Conservation (phyloP, 345 rosid genomes). For the Eucalyptus tenuipes region DNA sequence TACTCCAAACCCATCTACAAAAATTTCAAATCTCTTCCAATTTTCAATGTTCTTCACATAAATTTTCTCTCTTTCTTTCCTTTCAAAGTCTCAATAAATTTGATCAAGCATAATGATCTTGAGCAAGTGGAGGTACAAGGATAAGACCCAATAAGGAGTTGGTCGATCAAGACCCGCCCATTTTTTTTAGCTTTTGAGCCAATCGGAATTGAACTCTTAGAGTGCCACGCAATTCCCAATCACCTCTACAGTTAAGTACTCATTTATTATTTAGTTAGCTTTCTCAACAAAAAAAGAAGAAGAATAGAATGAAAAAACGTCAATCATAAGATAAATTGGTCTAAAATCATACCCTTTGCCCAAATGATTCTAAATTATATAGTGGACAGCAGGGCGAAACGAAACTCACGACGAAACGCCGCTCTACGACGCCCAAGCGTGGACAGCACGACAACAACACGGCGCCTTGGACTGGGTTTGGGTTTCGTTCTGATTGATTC, state of each 20-base stretch:
- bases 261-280: background rate
- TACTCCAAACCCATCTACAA: no score
- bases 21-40: background rate
- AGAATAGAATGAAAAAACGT: no score
- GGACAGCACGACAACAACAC: background rate
- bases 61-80: no score
- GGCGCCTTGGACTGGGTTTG: no score
- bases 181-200: background rate
- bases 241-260: background rate
- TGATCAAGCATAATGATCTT: no score
- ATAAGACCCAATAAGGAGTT: background rate
- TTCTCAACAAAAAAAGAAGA: background rate
- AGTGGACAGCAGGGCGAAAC: background rate
- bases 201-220: background rate
- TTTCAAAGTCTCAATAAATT: no score
- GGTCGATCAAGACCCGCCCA: background rate
- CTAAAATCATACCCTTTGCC: background rate
- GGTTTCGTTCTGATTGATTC: background rate
- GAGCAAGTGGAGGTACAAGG: rapidly evolving
- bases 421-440: background rate
- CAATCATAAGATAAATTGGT: background rate
- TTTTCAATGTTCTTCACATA: no score
- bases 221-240: background rate
- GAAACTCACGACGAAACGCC: background rate
- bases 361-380: background rate